phyloP scores from a whole-genome alignment of 129 eudicot species.

The Cynara cardunculus region DNA sequence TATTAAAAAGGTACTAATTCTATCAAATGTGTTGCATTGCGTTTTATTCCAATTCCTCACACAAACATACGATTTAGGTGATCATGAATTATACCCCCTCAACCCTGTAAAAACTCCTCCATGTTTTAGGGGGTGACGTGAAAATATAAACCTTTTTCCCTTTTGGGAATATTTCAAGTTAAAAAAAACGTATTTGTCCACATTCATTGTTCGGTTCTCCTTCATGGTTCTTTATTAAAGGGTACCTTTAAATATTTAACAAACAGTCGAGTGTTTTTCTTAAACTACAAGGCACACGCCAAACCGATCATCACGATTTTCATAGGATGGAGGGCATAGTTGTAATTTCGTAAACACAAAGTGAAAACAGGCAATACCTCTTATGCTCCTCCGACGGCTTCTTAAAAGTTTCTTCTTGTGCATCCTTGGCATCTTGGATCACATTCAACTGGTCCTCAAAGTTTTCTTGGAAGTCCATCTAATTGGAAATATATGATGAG shows the following conservation, averaged over 20 bases:
- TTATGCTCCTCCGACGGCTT: constrained; percentile 50
- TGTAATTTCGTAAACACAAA: too few species aligned
- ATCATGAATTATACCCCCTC: not conserved
- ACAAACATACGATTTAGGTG: not conserved
- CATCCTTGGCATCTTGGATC: constrained; percentile 46
- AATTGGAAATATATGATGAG: not conserved
- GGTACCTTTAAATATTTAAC: not conserved
- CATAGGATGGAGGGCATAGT: not conserved
- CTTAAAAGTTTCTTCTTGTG: constrained; percentile 52
- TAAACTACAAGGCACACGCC: not conserved
- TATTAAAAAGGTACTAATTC: not conserved
- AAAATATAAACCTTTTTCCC: not conserved
- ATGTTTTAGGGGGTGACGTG: not conserved
- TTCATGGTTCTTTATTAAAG: not conserved
- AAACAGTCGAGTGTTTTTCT: not conserved
- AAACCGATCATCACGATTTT: not conserved
- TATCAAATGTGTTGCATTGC: too few species aligned
- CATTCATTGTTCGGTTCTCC: not conserved
- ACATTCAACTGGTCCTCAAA: constrained; percentile 54
- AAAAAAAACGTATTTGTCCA: not conserved
- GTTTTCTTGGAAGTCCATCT: constrained; percentile 78
- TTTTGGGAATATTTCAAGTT: not conserved
- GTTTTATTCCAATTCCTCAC: too few species aligned
- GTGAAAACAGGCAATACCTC: constrained; percentile 35
- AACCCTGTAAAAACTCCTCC: not conserved